A percentile compares a stretch with the other conserved stretches of the same genome.
phyloP scores from a whole-genome alignment of 1,139 yeast genomes.

The Yamadazyma spencermartinsiae region DNA sequence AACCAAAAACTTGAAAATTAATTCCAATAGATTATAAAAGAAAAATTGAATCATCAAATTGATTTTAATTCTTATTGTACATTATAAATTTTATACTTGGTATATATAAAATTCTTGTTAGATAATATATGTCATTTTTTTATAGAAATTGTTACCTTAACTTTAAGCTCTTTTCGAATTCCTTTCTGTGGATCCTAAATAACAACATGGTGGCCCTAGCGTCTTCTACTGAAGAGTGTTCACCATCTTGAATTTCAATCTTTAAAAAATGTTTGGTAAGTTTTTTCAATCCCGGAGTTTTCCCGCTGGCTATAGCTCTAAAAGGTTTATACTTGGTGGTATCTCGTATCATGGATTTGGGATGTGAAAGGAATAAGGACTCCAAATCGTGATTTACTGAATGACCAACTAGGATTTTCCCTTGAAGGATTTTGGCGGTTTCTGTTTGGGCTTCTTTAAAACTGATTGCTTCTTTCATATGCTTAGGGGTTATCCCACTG shows the following conservation, averaged over 20 bases:
- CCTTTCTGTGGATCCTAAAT: constrained; percentile 60
- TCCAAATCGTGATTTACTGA: constrained; percentile 79
- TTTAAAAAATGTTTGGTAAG: constrained; percentile 58
- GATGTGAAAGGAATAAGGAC: constrained; percentile 67
- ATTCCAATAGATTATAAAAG: constrained; percentile 3
- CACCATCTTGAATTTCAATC: constrained; percentile 67
- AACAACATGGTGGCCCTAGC: constrained; percentile 85
- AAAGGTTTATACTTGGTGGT: constrained; percentile 67
- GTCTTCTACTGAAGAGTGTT: constrained; percentile 89
- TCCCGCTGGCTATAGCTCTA: constrained; percentile 59
- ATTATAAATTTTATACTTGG: not conserved
- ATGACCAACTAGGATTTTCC: constrained; percentile 75
- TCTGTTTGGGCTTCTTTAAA: constrained; percentile 65
- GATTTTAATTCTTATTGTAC: constrained; percentile 2
- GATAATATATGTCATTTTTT: not conserved
- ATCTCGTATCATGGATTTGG: constrained; percentile 65
- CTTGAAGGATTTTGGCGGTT: constrained; percentile 51
- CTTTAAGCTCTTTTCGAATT: constrained; percentile 47
- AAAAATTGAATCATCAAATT: no score
- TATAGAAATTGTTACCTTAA: not conserved
- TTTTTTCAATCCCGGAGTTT: constrained; percentile 71
- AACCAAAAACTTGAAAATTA: constrained; percentile 38
- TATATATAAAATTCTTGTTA: not conserved
- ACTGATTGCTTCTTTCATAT: constrained; percentile 65
- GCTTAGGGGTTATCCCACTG: constrained; percentile 76